A percentile compares a stretch with the other conserved stretches of the same genome.
Evolutionary conservation across 345 rosid species (phyloP).

Genomic region (Melaleuca alternifolia): DNA sequence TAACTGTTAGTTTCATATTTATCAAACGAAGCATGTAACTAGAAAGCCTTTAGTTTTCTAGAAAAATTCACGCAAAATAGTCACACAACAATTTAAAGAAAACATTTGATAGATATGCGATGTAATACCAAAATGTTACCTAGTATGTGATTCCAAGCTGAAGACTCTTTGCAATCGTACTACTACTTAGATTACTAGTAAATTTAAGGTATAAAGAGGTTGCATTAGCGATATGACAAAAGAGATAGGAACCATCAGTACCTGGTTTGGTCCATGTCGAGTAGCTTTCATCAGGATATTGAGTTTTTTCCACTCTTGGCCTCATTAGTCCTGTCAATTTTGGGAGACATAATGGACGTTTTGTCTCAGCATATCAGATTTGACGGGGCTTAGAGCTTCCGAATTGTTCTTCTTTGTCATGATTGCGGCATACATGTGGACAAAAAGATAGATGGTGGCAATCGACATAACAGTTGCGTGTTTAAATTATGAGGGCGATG

Average conservation of each 20-base stretch:
- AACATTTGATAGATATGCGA: not conserved
- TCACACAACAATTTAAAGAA: not conserved
- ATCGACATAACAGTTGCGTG: no score
- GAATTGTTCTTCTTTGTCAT: not conserved
- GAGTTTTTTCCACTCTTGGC: not conserved
- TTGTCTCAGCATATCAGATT: accelerated
- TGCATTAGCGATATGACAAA: no score
- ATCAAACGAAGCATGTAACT: not conserved
- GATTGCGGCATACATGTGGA: not conserved
- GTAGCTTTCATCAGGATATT: not conserved
- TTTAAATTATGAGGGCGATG: not conserved
- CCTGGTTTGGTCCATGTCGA: no score
- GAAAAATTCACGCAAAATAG: not conserved
- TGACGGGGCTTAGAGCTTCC: not conserved
- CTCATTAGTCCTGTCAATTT: not conserved
- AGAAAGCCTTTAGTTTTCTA: no score
- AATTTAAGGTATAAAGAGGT: not conserved
- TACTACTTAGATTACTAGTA: not conserved
- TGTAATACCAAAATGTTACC: not conserved
- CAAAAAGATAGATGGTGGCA: no score
- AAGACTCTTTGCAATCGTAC: no score
- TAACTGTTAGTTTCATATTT: no score
- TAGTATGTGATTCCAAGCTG: no score
- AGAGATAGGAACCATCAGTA: no score
- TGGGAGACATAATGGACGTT: not conserved